Base-by-base conservation (phyloP, 1,139 yeast genomes). In the Geotrichum reessii region DNA sequence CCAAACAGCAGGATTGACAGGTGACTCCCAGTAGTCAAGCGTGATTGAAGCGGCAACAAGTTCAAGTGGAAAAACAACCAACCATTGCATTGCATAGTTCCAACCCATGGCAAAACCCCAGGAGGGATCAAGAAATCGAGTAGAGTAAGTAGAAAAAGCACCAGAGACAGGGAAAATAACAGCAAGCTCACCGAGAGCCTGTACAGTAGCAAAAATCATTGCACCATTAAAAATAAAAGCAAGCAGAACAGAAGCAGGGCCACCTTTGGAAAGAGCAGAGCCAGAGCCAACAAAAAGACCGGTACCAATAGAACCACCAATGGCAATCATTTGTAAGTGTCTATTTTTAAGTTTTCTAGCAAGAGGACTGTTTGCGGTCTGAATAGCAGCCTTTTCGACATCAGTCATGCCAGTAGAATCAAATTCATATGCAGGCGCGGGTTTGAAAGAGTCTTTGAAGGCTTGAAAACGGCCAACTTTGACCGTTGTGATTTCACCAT, bases 241-340 rank as follows among this genome's bases (percentile, higher is more conserved):
- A 56, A 82, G 77, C 24, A 86, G 68, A 58, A 85, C 75, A 55
- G 85, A 86, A 2, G 84, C 88, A 2, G 91, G 89, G 11, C 92
- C 91, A 52, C 86, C 86, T 37, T 74, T 73, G 42, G 73, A 67
- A 53, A 85, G 71, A 27, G 84, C 79, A 52, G 77, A 72, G 53
- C 91, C 91, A 48, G 84, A 76, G 59, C 91, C 90, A 61, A 86
- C 82, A 64, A 85, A 83, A 52, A 84, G 76, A 67, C 86, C 86
- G 1, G 86, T 87, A 73, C 96, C 96, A 63, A 89, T 87, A 57
- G 90, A 80, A 63, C 95, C 95, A 69, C 96, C 96, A 66, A 89
- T 84, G 53, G 95, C 95, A 70, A 89, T 85, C 89, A 88, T 86
- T 69, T 86, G 87, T 66, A 88, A 75, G 76, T 87, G 83, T 74